Percentiles rank a stretch among this genome's conserved stretches.
phyloP scores from a whole-genome alignment of 129 eudicot genomes.

The Scalesia atractyloides region DNA sequence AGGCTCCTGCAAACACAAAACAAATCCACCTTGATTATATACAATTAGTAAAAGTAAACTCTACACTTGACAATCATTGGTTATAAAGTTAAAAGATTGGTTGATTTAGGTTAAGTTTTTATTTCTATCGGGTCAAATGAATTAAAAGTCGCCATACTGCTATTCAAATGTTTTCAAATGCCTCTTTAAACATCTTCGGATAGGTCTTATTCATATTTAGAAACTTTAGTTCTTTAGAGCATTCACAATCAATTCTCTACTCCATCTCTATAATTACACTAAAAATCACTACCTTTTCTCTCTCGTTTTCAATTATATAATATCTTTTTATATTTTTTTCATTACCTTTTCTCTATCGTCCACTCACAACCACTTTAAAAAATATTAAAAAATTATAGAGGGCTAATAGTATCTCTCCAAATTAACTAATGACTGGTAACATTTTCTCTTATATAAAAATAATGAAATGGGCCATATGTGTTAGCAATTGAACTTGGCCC shows the following conservation, averaged over 20 bases:
- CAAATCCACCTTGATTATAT: neutral
- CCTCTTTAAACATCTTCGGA: neutral
- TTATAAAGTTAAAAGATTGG: neutral
- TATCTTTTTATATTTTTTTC: too few relatives aligned
- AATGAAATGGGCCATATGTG: neutral
- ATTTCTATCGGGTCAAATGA: neutral
- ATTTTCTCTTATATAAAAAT: too few relatives aligned
- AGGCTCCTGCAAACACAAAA: conserved; percentile 42
- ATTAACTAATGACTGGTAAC: too few relatives aligned
- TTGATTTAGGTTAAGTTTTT: neutral
- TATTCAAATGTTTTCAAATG: neutral
- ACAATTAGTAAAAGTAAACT: neutral
- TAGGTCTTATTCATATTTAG: neutral
- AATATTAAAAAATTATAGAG: too few relatives aligned
- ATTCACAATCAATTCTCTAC: too few relatives aligned
- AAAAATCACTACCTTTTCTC: too few relatives aligned
- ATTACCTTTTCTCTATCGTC: too few relatives aligned
- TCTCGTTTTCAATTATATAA: too few relatives aligned
- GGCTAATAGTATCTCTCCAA: too few relatives aligned
- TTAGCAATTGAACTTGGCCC: neutral
- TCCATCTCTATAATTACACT: too few relatives aligned
- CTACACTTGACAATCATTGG: neutral
- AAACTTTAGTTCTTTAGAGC: neutral
- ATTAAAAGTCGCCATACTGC: neutral
- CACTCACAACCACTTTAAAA: too few relatives aligned